phyloP scores from a whole-genome alignment of 169 alveolate species.

The Eimeria acervulina region DNA sequence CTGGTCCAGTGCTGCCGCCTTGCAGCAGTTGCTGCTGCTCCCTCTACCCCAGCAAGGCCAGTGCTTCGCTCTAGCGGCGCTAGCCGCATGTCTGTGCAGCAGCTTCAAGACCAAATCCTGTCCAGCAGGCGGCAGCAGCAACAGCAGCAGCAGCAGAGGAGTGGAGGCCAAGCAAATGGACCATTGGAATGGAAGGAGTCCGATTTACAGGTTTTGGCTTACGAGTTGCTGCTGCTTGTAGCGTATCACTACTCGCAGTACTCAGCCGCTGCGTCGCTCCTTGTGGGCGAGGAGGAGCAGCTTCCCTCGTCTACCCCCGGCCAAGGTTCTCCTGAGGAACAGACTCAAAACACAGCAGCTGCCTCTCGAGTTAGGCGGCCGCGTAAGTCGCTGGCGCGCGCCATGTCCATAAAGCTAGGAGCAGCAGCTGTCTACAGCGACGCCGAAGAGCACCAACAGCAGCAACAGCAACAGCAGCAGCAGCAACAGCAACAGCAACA shows the following conservation, averaged over 20 bases:
- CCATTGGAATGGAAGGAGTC: conserved; percentile 63
- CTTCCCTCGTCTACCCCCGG: neutral
- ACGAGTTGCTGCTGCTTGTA: conserved; percentile 74
- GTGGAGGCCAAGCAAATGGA: neutral
- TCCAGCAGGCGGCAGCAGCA: conserved; percentile 72
- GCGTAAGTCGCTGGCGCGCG: conserved; percentile 63
- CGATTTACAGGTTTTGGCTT: conserved; percentile 80
- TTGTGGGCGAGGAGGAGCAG: conserved; percentile 53
- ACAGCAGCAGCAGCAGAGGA: conserved; percentile 44
- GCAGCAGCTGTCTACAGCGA: conserved; percentile 6
- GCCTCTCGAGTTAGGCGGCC: conserved; percentile 33
- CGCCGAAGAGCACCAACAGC: conserved; percentile 21
- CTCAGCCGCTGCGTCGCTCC: conserved; percentile 70
- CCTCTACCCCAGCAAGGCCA: neutral
- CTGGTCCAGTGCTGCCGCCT: conserved; percentile 78
- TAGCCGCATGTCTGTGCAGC: conserved; percentile 62
- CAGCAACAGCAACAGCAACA: conserved; percentile 47
- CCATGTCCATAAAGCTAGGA: conserved; percentile 45
- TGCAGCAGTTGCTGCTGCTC: conserved; percentile 73
- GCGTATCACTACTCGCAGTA: conserved; percentile 75
- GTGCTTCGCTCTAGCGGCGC: conserved; percentile 25
- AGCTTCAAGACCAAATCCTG: conserved; percentile 17
- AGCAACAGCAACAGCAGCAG: conserved; percentile 58
- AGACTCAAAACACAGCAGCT: neutral
- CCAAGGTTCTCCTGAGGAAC: neutral